Evolutionary conservation across 164 flowering plant species (phyloP), one percentile per base, ranked within the genome.

Genomic region (Piper longum): DNA sequence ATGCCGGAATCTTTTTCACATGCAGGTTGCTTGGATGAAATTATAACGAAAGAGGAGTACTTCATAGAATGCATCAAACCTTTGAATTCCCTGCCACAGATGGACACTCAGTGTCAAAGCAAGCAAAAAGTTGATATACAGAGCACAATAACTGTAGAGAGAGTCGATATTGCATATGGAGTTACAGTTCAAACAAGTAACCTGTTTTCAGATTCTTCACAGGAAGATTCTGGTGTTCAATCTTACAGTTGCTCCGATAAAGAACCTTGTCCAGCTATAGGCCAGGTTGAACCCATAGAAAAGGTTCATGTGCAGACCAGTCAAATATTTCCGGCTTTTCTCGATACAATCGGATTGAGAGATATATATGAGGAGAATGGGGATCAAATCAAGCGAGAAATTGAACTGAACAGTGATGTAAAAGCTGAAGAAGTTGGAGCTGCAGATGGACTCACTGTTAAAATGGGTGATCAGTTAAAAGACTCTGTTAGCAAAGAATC

Each of bases 51-150:
- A 68, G 63, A 85, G 41, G 99, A 90, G 39, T 71, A 77, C 66
- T 88, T 68, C 54, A 66, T 79, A 75, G 92, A 84, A 76, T 92
- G 92, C 13, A 93, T 83, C 68, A 84, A 85, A 71, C 83, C 82
- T n/a, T 87, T 84, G 66, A 95, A 86, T 62, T 85, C 98, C 42
- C 96, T 88, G 76, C 71, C 71, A 66, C 95, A 90, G 72, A 82
- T 69, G 68, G 95, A 86, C 61, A 43, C 70, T 52, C 89, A 85
- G 70, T 73, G 67, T 65, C 81, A 79, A 66, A 80, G 77, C 62
- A 85, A 80, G 72, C 74, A 59, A 57, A 85, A 79, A 70, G 71
- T 75, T 60, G 74, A 75, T 68, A 64, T 62, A 14, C 52, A 59
- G 60, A 63, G 43, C 5, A 69, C 63, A 39, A 54, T 71, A 17